These are phyloP conservation scores for Marasmius tenuissimus DNA, from an alignment of 1,284 basidiomycete species.

Conservation along the genomic window DNA sequence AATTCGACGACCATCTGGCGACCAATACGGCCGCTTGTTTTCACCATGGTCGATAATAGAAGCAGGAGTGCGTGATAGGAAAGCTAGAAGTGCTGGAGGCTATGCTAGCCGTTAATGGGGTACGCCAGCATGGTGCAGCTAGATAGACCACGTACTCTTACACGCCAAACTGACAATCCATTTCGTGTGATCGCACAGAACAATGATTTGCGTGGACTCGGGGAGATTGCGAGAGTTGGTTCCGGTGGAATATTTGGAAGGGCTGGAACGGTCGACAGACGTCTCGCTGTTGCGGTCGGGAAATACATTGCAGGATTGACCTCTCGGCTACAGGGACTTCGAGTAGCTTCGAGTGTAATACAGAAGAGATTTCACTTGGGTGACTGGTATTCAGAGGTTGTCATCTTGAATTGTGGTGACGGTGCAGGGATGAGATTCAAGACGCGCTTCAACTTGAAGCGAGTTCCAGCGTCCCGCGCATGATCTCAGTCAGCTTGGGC, in stretches of 20 bases:
- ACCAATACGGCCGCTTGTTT: constrained; percentile 75
- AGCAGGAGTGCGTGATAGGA: constrained; percentile 70
- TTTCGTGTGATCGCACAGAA: constrained; percentile 75
- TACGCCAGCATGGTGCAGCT: constrained; percentile 4
- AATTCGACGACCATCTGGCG: constrained; percentile 74
- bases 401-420: too few relatives aligned
- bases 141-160: constrained; percentile 60
- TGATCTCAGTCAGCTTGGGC: too few relatives aligned
- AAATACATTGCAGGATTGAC: constrained; percentile 65
- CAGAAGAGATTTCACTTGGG: too few relatives aligned
- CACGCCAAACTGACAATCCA: constrained; percentile 78
- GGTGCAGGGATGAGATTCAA: too few relatives aligned
- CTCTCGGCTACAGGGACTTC: background rate
- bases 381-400: too few relatives aligned
- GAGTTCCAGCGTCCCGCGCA: too few relatives aligned
- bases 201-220: constrained; percentile 74
- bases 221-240: constrained; percentile 55
- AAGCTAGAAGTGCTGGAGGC: constrained; percentile 79
- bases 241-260: constrained; percentile 63
- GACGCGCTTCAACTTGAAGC: too few relatives aligned
- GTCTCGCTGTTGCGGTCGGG: constrained; percentile 74
- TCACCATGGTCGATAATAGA: constrained; percentile 82
- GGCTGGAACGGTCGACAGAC: constrained; percentile 64
- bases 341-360: background rate
- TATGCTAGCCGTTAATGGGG: constrained; percentile 30